A percentile compares a stretch with the other conserved stretches of the same genome.
Evolutionary conservation across 352 stramenopile species (phyloP).

Genomic region (Phytopythium montanum): DNA sequence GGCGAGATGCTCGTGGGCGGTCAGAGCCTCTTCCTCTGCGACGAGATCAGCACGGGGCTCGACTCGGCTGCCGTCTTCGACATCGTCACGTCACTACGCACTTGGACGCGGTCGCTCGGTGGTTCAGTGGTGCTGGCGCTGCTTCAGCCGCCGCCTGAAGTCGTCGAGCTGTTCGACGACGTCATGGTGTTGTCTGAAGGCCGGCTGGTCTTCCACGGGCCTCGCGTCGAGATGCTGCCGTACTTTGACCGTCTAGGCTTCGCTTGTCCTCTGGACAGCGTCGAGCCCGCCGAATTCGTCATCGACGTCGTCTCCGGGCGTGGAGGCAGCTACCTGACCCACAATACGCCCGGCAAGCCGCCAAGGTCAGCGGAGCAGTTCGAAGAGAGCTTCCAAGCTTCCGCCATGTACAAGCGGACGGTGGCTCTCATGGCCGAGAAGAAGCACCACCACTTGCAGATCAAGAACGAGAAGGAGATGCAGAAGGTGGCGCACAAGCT

Average conservation of each 20-base stretch:
- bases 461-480: constrained; percentile 7
- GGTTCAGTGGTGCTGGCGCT: constrained; percentile 23
- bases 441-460: constrained; percentile 5
- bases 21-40: constrained; percentile 56
- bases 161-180: constrained; percentile 92
- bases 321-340: constrained; percentile 10
- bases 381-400: constrained; percentile 13
- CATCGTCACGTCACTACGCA: constrained; percentile 38
- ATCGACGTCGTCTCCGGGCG: constrained; percentile 23
- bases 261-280: constrained; percentile 24
- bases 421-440: constrained; percentile 23
- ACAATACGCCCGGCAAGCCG: constrained; percentile 4
- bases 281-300: constrained; percentile 24
- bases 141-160: constrained; percentile 65
- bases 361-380: constrained; percentile 17
- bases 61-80: constrained; percentile 31
- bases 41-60: constrained; percentile 49
- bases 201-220: constrained; percentile 87
- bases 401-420: constrained; percentile 11
- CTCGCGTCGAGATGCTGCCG: constrained; percentile 29
- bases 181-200: constrained; percentile 88
- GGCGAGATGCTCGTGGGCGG: constrained; percentile 31
- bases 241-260: constrained; percentile 80
- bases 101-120: constrained; percentile 23
- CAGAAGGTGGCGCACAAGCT: constrained; percentile 10